These are phyloP conservation scores for Tuber calosporum DNA, from an alignment of 495 filamentous ascomycete genomes.

Conservation along the genomic window DNA sequence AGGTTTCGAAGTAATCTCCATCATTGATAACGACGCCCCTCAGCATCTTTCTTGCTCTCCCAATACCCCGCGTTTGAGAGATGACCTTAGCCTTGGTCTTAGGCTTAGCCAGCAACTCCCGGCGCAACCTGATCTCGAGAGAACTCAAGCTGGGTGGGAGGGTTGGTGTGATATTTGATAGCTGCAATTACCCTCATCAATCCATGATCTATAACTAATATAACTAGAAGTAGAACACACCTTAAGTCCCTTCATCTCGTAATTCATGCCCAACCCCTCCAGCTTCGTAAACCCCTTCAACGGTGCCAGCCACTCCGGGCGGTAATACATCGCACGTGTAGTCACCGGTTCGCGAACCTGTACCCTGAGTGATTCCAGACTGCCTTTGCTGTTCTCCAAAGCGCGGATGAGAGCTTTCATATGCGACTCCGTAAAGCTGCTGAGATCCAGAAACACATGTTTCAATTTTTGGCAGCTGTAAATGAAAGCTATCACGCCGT, in stretches of 20 bases:
- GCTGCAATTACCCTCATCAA: not conserved
- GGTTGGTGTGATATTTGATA: not conserved
- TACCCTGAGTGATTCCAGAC: not conserved
- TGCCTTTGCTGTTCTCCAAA: not conserved
- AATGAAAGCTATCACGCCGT: not conserved
- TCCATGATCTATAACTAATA: not conserved
- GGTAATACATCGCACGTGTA: not conserved
- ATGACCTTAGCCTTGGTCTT: not conserved
- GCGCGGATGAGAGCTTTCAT: not conserved
- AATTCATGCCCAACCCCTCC: not conserved
- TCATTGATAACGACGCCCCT: not conserved
- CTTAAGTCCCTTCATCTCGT: constrained; percentile 1
- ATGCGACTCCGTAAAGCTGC: not conserved
- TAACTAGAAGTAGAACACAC: not conserved
- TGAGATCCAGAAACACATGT: not conserved
- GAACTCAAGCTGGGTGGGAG: not conserved
- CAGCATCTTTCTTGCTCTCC: not conserved
- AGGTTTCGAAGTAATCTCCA: not conserved
- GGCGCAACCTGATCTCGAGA: not conserved
- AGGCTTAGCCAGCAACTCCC: not conserved
- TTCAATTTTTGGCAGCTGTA: not conserved
- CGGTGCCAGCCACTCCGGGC: not conserved
- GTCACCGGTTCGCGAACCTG: not conserved
- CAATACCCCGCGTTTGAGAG: not conserved
- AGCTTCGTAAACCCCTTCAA: not conserved